These are phyloP conservation scores for Hanseniaspora pseudoguilliermondii DNA, from an alignment of 805 yeast genomes.

Conservation along the genomic window DNA sequence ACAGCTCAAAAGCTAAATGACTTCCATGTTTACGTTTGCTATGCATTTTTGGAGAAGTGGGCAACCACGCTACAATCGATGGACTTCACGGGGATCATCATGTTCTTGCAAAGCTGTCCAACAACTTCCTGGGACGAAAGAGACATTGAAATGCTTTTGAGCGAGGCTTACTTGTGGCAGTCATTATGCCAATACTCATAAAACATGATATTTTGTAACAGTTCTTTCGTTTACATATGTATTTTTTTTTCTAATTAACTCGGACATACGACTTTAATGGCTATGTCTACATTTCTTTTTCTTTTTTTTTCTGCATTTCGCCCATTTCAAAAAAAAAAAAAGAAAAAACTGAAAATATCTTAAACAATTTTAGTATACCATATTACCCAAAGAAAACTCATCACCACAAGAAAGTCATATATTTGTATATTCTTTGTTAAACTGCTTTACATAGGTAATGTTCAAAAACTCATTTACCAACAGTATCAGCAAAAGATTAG, in stretches of 20 bases:
- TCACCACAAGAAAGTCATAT: too few relatives aligned
- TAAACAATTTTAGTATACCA: background rate
- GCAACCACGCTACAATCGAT: slow-evolving; percentile 59
- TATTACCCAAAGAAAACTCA: background rate
- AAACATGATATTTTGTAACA: too few relatives aligned
- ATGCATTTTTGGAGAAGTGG: slow-evolving; percentile 87
- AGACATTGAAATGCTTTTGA: slow-evolving; percentile 79
- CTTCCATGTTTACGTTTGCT: slow-evolving; percentile 94
- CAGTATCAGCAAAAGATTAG: background rate
- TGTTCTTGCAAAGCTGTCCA: slow-evolving; percentile 83
- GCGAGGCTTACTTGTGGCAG: slow-evolving; percentile 97
- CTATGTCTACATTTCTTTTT: background rate
- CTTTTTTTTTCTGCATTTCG: background rate
- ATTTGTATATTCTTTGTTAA: background rate
- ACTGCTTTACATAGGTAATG: background rate
- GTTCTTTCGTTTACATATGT: too few relatives aligned
- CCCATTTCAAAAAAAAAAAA: too few relatives aligned
- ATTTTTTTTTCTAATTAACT: too few relatives aligned
- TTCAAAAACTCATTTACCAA: background rate
- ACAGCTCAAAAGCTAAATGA: slow-evolving; percentile 41
- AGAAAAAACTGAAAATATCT: too few relatives aligned
- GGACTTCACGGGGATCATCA: slow-evolving; percentile 91
- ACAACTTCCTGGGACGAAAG: slow-evolving; percentile 75
- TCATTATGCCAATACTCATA: slow-evolving; percentile 77
- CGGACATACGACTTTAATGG: too few relatives aligned